Conservation (phyloP, 2,329 filamentous ascomycete genomes). For the Leptosphaerulina australis region DNA sequence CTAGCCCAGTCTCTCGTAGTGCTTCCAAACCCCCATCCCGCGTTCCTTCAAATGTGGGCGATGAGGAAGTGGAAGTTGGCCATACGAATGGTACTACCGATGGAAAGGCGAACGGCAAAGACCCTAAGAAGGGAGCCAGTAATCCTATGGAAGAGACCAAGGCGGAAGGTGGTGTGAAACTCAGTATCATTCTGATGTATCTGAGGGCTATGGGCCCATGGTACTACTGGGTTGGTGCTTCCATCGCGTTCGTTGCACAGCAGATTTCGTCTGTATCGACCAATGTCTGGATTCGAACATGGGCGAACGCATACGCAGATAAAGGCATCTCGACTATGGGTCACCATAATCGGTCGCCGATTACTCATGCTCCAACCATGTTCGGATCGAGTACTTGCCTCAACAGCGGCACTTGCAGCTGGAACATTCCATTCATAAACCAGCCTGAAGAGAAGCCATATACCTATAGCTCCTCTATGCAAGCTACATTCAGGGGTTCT, state of each 20-base stretch:
- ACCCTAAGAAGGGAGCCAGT: conserved; percentile 57
- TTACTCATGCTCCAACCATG: conserved; percentile 53
- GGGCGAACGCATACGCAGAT: conserved; percentile 85
- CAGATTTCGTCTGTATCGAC: conserved; percentile 86
- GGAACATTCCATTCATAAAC: conserved; percentile 48
- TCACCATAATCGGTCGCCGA: conserved; percentile 43
- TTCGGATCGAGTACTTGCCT: conserved; percentile 55
- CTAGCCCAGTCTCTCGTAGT: conserved; percentile 70
- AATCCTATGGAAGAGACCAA: conserved; percentile 68
- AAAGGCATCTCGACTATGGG: conserved; percentile 48
- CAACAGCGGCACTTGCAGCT: conserved; percentile 58
- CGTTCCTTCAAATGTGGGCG: conserved; percentile 73
- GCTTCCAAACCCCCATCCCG: conserved; percentile 78
- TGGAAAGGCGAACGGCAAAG: conserved; percentile 52
- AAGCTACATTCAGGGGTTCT: conserved; percentile 48
- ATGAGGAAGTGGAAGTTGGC: conserved; percentile 32
- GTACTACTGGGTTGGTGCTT: conserved; percentile 88
- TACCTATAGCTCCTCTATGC: conserved; percentile 48
- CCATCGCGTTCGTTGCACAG: conserved; percentile 77
- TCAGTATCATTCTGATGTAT: conserved; percentile 84
- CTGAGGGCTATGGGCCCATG: conserved; percentile 90
- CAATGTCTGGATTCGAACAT: conserved; percentile 92
- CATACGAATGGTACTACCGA: conserved; percentile 59
- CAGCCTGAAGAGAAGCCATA: conserved; percentile 34
- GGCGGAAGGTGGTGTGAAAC: conserved; percentile 84